Evolutionary conservation across 805 yeast genomes (phyloP).

Genomic region (Candida schatavii): DNA sequence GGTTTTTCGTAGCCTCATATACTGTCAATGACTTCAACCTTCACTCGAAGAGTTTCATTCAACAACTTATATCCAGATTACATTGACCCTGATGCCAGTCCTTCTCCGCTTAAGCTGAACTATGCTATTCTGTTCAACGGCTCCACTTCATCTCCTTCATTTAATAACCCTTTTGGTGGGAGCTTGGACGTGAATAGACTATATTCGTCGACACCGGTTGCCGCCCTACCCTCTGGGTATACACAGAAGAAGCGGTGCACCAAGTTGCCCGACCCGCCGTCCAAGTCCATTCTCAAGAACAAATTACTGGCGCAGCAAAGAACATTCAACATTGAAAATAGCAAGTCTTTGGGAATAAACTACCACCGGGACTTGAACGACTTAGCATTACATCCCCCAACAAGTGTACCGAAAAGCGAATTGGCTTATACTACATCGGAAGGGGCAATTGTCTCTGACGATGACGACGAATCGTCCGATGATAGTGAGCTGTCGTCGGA

Average conservation of each 20-base stretch:
- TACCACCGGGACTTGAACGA: constrained; percentile 19
- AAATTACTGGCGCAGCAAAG: constrained; percentile 27
- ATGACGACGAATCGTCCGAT: constrained; percentile 2
- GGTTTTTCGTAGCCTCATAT: not conserved
- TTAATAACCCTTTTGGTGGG: not conserved
- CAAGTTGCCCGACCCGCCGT: constrained; percentile 28
- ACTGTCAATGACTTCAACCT: constrained; percentile 9
- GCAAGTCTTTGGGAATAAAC: constrained; percentile 11
- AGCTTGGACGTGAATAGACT: constrained; percentile 2
- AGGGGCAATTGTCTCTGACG: constrained; percentile 4
- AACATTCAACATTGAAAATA: constrained; percentile 14
- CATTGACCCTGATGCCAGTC: constrained; percentile 14
- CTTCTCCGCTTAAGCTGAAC: constrained; percentile 3
- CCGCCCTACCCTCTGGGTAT: constrained; percentile 1
- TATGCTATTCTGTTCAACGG: constrained; percentile 4
- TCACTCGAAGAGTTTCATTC: constrained; percentile 43
- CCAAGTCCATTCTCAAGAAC: constrained; percentile 40
- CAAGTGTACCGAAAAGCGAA: constrained; percentile 5
- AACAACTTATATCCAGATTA: constrained; percentile 36
- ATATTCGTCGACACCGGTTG: constrained; percentile 1
- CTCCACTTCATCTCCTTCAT: not conserved
- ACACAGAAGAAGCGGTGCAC: constrained; percentile 8
- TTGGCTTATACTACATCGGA: constrained; percentile 5
- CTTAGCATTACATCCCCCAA: constrained; percentile 10
- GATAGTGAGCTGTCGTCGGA: not conserved